A percentile compares a stretch with the other conserved stretches of the same genome.
These are phyloP conservation scores for Dalbergia cultrata DNA, from an alignment of 306 rosid genomes.

Conservation along the genomic window DNA sequence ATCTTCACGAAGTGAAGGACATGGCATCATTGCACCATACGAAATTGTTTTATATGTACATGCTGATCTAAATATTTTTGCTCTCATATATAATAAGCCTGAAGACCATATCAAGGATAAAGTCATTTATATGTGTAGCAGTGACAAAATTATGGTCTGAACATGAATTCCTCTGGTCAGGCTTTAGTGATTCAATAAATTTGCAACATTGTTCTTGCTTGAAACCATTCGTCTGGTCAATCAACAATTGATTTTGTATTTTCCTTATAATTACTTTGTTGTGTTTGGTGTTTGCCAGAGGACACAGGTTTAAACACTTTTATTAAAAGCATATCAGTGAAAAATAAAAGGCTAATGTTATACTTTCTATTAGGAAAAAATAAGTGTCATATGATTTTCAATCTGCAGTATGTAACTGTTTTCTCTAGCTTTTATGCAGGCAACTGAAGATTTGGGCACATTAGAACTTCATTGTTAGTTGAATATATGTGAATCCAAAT, in stretches of 20 bases:
- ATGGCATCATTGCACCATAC: conserved; percentile 49
- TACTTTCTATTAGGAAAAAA: not conserved
- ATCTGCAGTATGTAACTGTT: too few relatives aligned
- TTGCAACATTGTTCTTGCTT: conserved; percentile 27
- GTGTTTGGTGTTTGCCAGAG: not conserved
- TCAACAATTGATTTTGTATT: not conserved
- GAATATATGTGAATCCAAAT: too few relatives aligned
- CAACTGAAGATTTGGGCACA: too few relatives aligned
- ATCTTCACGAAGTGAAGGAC: conserved; percentile 56
- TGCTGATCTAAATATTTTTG: conserved; percentile 9
- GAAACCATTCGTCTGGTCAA: not conserved
- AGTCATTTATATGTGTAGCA: conserved; percentile 14
- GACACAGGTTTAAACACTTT: not conserved
- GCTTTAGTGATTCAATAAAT: conserved; percentile 39
- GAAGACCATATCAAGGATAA: conserved; percentile 9
- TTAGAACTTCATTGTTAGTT: too few relatives aligned
- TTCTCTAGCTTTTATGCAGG: too few relatives aligned
- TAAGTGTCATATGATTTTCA: not conserved
- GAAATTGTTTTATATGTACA: conserved; percentile 41
- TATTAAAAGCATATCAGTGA: not conserved
- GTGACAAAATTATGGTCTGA: conserved; percentile 21
- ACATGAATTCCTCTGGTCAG: conserved; percentile 19
- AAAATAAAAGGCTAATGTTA: not conserved
- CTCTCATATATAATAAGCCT: conserved; percentile 20
- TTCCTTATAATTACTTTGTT: conserved; percentile 10